Evolutionary conservation across 257 asterid genomes (phyloP), one percentile per base, ranked within the genome.

Genomic region (Rhazya stricta): DNA sequence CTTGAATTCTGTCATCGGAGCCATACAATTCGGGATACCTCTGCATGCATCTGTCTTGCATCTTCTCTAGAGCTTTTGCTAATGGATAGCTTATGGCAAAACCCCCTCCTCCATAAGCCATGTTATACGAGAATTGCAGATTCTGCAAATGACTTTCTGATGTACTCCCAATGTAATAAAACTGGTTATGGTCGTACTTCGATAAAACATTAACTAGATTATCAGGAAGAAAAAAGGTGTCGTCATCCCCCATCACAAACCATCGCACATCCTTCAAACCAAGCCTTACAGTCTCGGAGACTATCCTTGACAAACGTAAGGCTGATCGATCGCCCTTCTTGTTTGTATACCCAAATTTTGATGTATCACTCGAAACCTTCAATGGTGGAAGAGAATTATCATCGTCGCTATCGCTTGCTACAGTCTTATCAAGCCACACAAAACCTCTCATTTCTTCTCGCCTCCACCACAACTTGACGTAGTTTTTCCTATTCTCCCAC

Each of bases 51-150:
- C 71, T 32, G 69, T 86, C 88, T 77, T 86, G 88, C 25, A 86
- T 79, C 3, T 78, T 80, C 69, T 69, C 85, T 11, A 86, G 71
- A 23, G 80, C 83, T 30, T 42, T 76, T 1, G 86, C 88, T 76
- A 86, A 62, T 25, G 85, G 81, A 48, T 79, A 83, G 21, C 90
- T 84, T 23, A 86, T 67, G n/a, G 85, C 88, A 53, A 86, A 75
- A 9, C 88, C 88, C 0, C 85, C 88, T 1, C 88, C 88, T 0
- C 90, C 90, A 57, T 72, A 86, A 41, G 85, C 90, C 90, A 83
- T 85, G 45, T 75, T 75, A 48, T 76, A 83, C 4, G 87, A 81
- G 21, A 85, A 85, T 12, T 39, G 36, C 7, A 79, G 75, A 54
- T 82, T 84, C 25, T 86, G 90, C 45, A 78, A n/a, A 73, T 83